Conservation (phyloP, 1,284 basidiomycete species). For the Vanrija sp. region DNA sequence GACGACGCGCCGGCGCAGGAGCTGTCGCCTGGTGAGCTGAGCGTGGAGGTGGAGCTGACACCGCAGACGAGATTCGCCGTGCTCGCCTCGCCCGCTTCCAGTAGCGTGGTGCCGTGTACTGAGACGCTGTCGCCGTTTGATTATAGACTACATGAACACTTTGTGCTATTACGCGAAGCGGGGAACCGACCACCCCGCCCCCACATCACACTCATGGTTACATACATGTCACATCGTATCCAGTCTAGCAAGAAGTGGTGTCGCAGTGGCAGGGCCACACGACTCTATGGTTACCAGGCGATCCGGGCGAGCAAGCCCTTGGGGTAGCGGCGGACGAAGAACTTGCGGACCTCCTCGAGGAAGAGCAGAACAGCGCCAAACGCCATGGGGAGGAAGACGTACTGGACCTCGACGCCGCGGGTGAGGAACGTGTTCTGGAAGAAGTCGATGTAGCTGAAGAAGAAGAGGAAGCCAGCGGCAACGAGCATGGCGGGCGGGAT, state of each 20-base stretch:
- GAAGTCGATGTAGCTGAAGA: slow-evolving; percentile 58
- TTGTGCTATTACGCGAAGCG: no score
- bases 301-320: slow-evolving; percentile 45
- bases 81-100: slow-evolving; percentile 69
- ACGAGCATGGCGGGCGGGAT: slow-evolving; percentile 54
- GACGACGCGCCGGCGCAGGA: slow-evolving; percentile 42
- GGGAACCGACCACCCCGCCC: no score
- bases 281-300: slow-evolving; percentile 46
- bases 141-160: no score
- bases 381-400: slow-evolving; percentile 54
- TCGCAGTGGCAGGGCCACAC: not conserved
- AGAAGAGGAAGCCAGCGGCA: slow-evolving; percentile 53
- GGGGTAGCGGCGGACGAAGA: slow-evolving; percentile 45
- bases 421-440: slow-evolving; percentile 60
- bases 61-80: slow-evolving; percentile 70
- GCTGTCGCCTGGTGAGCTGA: slow-evolving; percentile 35
- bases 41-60: slow-evolving; percentile 46
- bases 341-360: slow-evolving; percentile 51
- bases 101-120: not conserved
- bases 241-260: no score
- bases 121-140: no score
- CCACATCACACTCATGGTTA: no score
- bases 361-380: slow-evolving; percentile 39
- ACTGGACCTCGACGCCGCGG: slow-evolving; percentile 54
- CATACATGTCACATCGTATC: no score